These are phyloP conservation scores for Globisporangium camurandrum DNA, from an alignment of 352 stramenopile species.

Conservation along the genomic window DNA sequence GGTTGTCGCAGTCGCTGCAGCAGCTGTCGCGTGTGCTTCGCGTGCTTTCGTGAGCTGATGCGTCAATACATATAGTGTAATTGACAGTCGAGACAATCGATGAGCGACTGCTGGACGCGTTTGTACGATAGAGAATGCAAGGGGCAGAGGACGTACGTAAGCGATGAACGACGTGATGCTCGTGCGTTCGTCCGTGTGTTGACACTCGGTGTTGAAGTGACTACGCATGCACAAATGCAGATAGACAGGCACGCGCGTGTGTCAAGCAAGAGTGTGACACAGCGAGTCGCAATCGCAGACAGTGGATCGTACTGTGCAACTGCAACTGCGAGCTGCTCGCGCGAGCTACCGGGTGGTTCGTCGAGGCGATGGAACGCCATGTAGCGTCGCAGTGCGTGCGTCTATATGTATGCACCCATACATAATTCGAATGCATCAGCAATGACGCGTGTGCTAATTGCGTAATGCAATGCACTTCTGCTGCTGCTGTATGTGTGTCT, in stretches of 20 bases:
- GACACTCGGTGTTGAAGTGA: conserved; percentile 63
- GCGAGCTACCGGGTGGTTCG: conserved; percentile 36
- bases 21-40: background rate
- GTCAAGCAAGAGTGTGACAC: background rate
- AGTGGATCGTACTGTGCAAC: conserved; percentile 40
- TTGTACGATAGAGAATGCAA: background rate
- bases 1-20: background rate
- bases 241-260: too few relatives aligned
- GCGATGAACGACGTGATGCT: conserved; percentile 61
- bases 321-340: conserved; percentile 45
- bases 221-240: conserved; percentile 17
- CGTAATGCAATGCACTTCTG: too few relatives aligned
- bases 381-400: conserved; percentile 55
- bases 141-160: conserved; percentile 32
- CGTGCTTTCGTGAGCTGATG: too few relatives aligned
- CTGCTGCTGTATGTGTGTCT: too few relatives aligned
- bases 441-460: too few relatives aligned
- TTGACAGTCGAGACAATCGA: background rate
- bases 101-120: background rate
- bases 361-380: conserved; percentile 55
- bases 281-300: background rate
- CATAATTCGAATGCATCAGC: too few relatives aligned
- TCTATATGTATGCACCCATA: background rate
- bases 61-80: too few relatives aligned
- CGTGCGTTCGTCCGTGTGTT: conserved; percentile 44